Evolutionary conservation across 1,139 yeast genomes (phyloP), one percentile per base, ranked within the genome.

Genomic region (Hemisphaericaspora subhashii): DNA sequence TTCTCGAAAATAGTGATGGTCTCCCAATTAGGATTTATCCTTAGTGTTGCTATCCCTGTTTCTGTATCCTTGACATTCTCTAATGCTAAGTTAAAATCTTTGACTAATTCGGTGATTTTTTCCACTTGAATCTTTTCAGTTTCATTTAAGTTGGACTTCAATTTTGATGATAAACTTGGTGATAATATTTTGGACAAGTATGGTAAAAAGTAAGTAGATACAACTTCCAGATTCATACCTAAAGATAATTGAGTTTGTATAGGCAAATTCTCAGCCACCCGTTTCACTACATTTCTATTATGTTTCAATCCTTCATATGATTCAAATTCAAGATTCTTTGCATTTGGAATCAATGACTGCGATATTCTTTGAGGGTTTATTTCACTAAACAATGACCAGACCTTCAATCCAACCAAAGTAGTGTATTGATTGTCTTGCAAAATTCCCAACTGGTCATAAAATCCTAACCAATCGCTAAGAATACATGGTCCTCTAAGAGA

Each of bases 401-500:
- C 77, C 39, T 83, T 85, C 52, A 86, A 57, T 3, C 83, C 77
- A 0, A 84, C 77, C 23, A 77, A 65, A 0, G 82, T 65, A 8
- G 78, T 66, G 54, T 86, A 87, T 28, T 73, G 70, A 15, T 71
- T 62, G 16, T 82, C 52, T 36, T 81, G 86, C 15, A 46, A 47
- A 30, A 45, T 39, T 40, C 73, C 72, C 47, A 64, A 64, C 20
- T 60, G 44, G 53, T 89, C 97, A 47, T 80, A 77, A 55, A 83
- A 85, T 46, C 65, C 74, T 21, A 86, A 57, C 96, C 96, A 90
- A 45, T 88, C 95, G 33, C 87, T 78, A 11, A 88, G 62, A 31
- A 62, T 66, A 11, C 78, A 62, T 0, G 95, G 88, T 47, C 83
- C 84, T 2, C 53, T 50, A 25, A 88, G 62, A 31, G 81, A 69